These are phyloP conservation scores for Ocimum tenuiflorum DNA, from an alignment of 257 asterid species.

Conservation along the genomic window DNA sequence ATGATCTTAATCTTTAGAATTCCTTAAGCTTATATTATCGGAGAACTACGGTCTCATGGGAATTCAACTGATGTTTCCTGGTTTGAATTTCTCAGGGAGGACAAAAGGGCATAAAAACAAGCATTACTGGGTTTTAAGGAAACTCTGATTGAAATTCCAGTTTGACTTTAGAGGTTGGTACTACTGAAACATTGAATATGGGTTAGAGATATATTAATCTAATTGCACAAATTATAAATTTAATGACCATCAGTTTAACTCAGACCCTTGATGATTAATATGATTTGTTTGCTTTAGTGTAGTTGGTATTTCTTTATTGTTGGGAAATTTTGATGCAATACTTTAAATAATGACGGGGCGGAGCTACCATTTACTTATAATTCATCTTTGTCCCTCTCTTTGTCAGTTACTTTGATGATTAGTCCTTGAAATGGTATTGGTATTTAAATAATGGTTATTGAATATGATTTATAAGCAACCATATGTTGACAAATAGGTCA, in stretches of 20 bases:
- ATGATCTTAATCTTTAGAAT: background rate
- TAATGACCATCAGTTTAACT: slow-evolving; percentile 18
- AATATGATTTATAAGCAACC: slow-evolving; percentile 26
- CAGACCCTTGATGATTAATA: slow-evolving; percentile 24
- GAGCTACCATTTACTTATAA: slow-evolving; percentile 41
- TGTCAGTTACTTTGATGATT: slow-evolving; percentile 44
- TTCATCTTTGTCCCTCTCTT: slow-evolving; percentile 34
- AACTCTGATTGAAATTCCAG: slow-evolving; percentile 22
- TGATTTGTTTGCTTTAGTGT: slow-evolving; percentile 30
- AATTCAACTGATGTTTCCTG: no score
- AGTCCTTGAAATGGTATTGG: slow-evolving; percentile 38
- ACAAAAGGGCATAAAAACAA: slow-evolving; percentile 29
- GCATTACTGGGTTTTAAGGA: slow-evolving; percentile 17
- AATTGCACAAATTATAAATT: slow-evolving; percentile 8
- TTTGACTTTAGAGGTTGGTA: slow-evolving; percentile 35
- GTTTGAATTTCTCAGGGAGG: background rate
- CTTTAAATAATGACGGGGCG: slow-evolving; percentile 42
- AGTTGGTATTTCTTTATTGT: slow-evolving; percentile 25
- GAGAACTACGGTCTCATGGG: background rate
- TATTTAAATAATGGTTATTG: slow-evolving; percentile 15
- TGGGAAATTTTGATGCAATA: background rate
- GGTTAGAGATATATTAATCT: slow-evolving; percentile 15
- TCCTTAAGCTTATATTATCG: background rate
- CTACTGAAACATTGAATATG: slow-evolving; percentile 27
- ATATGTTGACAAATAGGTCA: slow-evolving; percentile 13